phyloP scores from a whole-genome alignment of 495 filamentous ascomycete species.

The Paragyromitra xinjiangensis region DNA sequence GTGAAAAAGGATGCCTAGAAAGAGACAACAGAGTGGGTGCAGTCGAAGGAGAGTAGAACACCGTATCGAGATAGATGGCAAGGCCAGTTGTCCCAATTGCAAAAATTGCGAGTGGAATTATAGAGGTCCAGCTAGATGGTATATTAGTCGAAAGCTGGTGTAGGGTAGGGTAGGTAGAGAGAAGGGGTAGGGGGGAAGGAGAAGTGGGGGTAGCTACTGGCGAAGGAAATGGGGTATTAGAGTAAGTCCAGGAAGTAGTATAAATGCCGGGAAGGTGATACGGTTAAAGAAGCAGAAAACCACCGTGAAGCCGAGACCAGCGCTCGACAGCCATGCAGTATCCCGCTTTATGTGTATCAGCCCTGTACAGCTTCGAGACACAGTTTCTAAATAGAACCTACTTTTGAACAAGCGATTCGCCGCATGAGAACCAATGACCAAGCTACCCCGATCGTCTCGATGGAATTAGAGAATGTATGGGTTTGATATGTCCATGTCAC shows the following conservation, averaged over 20 bases:
- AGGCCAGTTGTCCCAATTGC: slow-evolving; percentile 70
- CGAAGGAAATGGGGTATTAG: slow-evolving; percentile 83
- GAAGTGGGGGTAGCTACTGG: slow-evolving; percentile 66
- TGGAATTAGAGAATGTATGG: slow-evolving; percentile 97
- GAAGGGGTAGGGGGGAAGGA: neutral
- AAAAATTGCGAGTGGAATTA: slow-evolving; percentile 69
- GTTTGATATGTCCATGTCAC: slow-evolving; percentile 99
- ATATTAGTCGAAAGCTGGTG: neutral
- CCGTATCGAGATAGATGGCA: slow-evolving; percentile 82
- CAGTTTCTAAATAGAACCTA: slow-evolving; percentile 58
- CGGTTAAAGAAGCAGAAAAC: slow-evolving; percentile 92
- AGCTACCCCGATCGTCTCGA: slow-evolving; percentile 88
- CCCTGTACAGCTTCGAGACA: slow-evolving; percentile 13
- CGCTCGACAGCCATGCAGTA: slow-evolving; percentile 76
- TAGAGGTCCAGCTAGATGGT: slow-evolving; percentile 67
- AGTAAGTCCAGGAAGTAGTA: slow-evolving; percentile 80
- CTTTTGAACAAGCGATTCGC: slow-evolving; percentile 79
- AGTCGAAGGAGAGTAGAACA: slow-evolving; percentile 72
- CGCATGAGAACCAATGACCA: slow-evolving; percentile 92
- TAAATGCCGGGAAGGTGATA: slow-evolving; percentile 94
- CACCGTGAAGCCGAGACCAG: slow-evolving; percentile 77
- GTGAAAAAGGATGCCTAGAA: slow-evolving; percentile 63
- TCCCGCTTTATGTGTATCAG: slow-evolving; percentile 63
- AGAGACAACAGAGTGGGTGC: slow-evolving; percentile 58
- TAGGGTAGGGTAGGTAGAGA: neutral